Base-by-base conservation (phyloP, 768 basidiomycete species). In the Coprinellus aureogranulatus region DNA sequence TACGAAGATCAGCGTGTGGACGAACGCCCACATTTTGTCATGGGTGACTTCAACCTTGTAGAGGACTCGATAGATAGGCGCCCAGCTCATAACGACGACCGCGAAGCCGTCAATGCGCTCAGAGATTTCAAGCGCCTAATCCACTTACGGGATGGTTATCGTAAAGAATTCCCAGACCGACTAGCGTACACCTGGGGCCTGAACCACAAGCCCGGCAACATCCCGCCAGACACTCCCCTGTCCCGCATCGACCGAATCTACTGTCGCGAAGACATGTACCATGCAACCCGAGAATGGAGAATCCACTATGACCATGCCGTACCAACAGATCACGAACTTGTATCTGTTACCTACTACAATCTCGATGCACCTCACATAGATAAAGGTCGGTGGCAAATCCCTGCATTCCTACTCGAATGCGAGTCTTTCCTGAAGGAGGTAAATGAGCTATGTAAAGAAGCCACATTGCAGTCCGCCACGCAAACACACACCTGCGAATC, bases 181-280 rank as follows among this genome's bases (percentile, higher is more conserved):
- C 11, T 8, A 4, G n/a, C 11, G 6, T 49, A 49, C 23, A 49
- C 25, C n/a, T 49, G 47, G 47, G 20, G 20, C 34, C 6, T 34
- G 34, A 44, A n/a, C 5, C 9, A 44, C 41, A 8, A 5, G 41
- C 6, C 20, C 16, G 45, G 44, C 5, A 57, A 46, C 5, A 55
- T 46, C 22, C 54, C 14, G 34, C 8, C 3, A 0, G 74, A 65
- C 49, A 72, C 74, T 1, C 71, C 62, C 62, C 14, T 18, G 65
- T 73, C 71, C 2, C 55, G 71, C 18, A 60, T 76, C 0, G 68
- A 75, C 61, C 44, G 74, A n/a, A 71, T 75, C 31, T 74, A 74
- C 54, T n/a, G n/a, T n/a, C n/a, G 50, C 64, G 0, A 65, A 57
- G 18, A 25, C 60, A 0, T 37, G 52, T 2, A 12, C 64, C 4